Evolutionary conservation across 2,329 filamentous ascomycete genomes (phyloP), one percentile per base, ranked within the genome.

Genomic region (Penicillium hesseltinei): DNA sequence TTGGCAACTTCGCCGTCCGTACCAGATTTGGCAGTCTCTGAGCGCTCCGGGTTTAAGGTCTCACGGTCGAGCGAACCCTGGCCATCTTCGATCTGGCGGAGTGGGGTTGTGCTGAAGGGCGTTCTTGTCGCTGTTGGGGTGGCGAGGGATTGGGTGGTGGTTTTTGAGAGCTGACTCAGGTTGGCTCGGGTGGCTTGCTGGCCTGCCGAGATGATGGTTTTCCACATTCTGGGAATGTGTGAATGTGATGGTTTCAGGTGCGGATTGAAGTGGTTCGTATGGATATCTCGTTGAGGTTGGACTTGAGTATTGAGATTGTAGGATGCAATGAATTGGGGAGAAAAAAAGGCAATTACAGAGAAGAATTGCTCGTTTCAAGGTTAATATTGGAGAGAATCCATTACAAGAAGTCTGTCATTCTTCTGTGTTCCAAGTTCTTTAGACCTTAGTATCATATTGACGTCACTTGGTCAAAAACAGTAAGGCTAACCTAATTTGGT

Each of bases 11-110:
- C 80, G 45, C 86, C 77, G 63, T 86, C 90, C 0, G 84, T 84
- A 4, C 85, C 88, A 49, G 84, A 86, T 69, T 88, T 85, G 56
- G 84, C 84, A 74, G 87, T 84, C 70, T 95, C 90, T 53, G 82
- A 84, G 2, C 82, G 75, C 35, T 84, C 80, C 0, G 88, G 85
- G 57, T 88, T 84, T 35, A 95, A 80, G 3, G 81, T 80, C 61
- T 88, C 81, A 51, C 85, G 82, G 69, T 87, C 81, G 19, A 54
- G 59, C 36, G 51, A 44, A 19, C 29, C n/a, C 19, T 49, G 50
- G 25, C 15, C n/a, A 4, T 39, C 5, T 33, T 62, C 51, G 19
- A 63, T 63, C 25, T 61, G 61, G 19, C 36, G 19, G 13, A 21
- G 27, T 29, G 57, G 38, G 27, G 60, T 35, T n/a, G 58, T 51